phyloP scores from a whole-genome alignment of 2,329 filamentous ascomycete genomes.

The Calonectria multiphialidica region DNA sequence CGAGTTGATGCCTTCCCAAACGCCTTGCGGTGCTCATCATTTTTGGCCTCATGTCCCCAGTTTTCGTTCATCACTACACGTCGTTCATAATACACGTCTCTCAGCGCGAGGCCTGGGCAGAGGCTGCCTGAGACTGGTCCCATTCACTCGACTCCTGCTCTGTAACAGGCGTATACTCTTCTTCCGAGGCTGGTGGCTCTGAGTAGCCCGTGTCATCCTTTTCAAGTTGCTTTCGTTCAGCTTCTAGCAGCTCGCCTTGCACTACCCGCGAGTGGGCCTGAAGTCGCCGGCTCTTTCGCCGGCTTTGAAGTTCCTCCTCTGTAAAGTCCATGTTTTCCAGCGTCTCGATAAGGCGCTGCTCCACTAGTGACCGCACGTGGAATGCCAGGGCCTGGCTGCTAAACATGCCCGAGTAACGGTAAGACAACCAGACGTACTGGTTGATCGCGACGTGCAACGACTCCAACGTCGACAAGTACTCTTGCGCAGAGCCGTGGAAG shows the following conservation, averaged over 20 bases:
- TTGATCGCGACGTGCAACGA: slow-evolving; percentile 84
- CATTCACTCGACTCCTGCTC: neutral
- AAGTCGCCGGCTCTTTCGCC: slow-evolving; percentile 39
- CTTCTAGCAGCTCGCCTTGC: slow-evolving; percentile 28
- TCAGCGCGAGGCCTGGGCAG: neutral
- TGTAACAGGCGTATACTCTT: slow-evolving; percentile 15
- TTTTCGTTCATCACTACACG: neutral
- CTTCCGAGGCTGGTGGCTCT: slow-evolving; percentile 15
- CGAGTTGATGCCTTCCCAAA: neutral
- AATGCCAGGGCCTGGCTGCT: slow-evolving; percentile 80
- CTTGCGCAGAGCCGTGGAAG: slow-evolving; percentile 52
- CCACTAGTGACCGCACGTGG: slow-evolving; percentile 82
- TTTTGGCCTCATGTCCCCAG: neutral
- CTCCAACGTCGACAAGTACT: slow-evolving; percentile 79
- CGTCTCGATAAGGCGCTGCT: slow-evolving; percentile 73
- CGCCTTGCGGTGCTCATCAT: neutral
- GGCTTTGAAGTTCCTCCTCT: slow-evolving; percentile 46
- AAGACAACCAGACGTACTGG: slow-evolving; percentile 93
- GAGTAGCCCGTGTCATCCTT: slow-evolving; percentile 32
- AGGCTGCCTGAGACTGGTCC: neutral
- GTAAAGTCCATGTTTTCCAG: slow-evolving; percentile 64
- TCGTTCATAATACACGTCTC: slow-evolving; percentile 1
- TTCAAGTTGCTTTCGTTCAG: slow-evolving; percentile 26
- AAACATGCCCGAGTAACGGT: slow-evolving; percentile 87
- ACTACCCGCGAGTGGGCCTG: slow-evolving; percentile 31